Percentiles rank a stretch among this genome's conserved stretches.
phyloP scores from a whole-genome alignment of 164 flowering plant species.

The Akebia trifoliata region DNA sequence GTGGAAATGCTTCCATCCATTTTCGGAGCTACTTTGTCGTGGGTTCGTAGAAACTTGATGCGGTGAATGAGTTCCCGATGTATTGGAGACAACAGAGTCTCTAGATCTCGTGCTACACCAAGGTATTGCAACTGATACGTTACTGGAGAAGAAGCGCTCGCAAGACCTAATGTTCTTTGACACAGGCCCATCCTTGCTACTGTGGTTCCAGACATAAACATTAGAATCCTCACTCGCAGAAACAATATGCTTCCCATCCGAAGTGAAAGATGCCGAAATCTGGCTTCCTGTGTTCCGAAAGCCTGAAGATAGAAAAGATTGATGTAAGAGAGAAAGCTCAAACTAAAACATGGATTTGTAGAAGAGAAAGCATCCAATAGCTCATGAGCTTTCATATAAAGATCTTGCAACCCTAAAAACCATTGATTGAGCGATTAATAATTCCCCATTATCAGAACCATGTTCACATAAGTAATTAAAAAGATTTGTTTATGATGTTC shows the following conservation, averaged over 20 bases:
- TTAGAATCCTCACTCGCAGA: slow-evolving; percentile 68
- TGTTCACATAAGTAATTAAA: no score
- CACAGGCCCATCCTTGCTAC: slow-evolving; percentile 20
- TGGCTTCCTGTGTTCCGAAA: slow-evolving; percentile 45
- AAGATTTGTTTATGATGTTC: no score
- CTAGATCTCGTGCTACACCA: slow-evolving; percentile 52
- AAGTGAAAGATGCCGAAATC: slow-evolving; percentile 55
- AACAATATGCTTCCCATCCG: slow-evolving; percentile 67
- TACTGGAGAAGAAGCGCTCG: slow-evolving; percentile 57
- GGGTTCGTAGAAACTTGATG: slow-evolving; percentile 14
- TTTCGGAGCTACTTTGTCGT: slow-evolving; percentile 12
- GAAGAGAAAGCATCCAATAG: background rate
- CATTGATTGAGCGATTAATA: background rate
- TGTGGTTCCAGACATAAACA: slow-evolving; percentile 61
- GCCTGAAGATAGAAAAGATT: slow-evolving; percentile 25
- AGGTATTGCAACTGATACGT: slow-evolving; percentile 64
- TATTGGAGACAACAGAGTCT: slow-evolving; percentile 12
- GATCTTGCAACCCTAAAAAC: background rate
- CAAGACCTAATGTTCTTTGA: slow-evolving; percentile 41
- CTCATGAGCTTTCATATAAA: background rate
- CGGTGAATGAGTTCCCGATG: slow-evolving; percentile 15
- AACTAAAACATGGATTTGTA: background rate
- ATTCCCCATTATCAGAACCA: background rate
- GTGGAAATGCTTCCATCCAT: slow-evolving; percentile 14
- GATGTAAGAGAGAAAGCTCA: background rate